A percentile compares a stretch with the other conserved stretches of the same genome.
Conservation (phyloP, 2,329 filamentous ascomycete genomes). For the Sarocladium oryzae region DNA sequence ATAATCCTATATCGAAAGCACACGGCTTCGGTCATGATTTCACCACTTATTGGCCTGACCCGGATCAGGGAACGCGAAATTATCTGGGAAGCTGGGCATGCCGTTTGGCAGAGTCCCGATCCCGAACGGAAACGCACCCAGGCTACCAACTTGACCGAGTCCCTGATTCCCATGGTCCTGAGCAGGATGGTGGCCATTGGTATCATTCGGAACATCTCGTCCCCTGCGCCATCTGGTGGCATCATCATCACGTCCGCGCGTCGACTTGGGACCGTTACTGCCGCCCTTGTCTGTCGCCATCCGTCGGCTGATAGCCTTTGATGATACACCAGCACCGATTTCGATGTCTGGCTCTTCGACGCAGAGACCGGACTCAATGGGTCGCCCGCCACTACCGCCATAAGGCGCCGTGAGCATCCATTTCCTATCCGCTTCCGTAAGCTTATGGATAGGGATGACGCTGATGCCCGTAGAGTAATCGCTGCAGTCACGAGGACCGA, state of each 20-base stretch:
- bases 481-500: slow-evolving; percentile 93
- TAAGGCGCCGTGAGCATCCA: slow-evolving; percentile 95
- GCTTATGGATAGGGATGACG: slow-evolving; percentile 82
- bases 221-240: slow-evolving; percentile 26
- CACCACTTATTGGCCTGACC: slow-evolving; percentile 6
- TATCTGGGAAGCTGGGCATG: slow-evolving; percentile 35
- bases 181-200: background rate
- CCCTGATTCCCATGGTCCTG: background rate
- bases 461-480: slow-evolving; percentile 91
- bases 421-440: slow-evolving; percentile 94
- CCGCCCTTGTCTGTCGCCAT: slow-evolving; percentile 65
- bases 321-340: slow-evolving; percentile 94
- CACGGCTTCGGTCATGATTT: background rate
- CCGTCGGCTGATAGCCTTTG: slow-evolving; percentile 70
- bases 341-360: slow-evolving; percentile 98
- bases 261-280: slow-evolving; percentile 58
- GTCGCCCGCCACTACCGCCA: slow-evolving; percentile 80
- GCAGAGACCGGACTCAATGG: slow-evolving; percentile 75
- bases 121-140: slow-evolving; percentile 29
- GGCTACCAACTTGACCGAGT: background rate
- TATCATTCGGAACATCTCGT: slow-evolving; percentile 19
- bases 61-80: slow-evolving; percentile 32
- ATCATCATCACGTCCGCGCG: slow-evolving; percentile 37
- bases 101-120: slow-evolving; percentile 34
- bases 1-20: background rate